Evolutionary conservation across 1,284 basidiomycete species (phyloP).

Genomic region (Leccinum subrobustum): DNA sequence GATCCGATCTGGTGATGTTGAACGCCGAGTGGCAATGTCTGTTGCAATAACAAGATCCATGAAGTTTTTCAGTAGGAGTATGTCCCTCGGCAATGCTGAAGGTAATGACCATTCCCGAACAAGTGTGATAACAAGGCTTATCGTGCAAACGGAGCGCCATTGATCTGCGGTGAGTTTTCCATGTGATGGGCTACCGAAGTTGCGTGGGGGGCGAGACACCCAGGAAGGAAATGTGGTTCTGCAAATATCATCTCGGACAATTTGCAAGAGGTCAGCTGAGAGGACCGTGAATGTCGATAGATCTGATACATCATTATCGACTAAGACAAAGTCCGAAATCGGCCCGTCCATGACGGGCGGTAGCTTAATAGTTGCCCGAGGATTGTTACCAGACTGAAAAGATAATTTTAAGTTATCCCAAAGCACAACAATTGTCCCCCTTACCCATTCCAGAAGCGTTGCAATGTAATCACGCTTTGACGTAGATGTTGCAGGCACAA

Average conservation of each 20-base stretch:
- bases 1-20: not conserved
- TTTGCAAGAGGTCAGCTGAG: not conserved
- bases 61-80: not conserved
- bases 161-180: not conserved
- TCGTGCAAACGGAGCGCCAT: not conserved
- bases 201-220: not conserved
- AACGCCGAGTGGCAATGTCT: not conserved
- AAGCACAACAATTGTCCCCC: not conserved
- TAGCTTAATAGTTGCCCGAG: not conserved
- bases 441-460: not conserved
- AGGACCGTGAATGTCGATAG: not conserved
- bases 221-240: not conserved
- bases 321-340: not conserved
- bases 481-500: not conserved
- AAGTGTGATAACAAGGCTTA: not conserved
- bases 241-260: not conserved
- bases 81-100: not conserved
- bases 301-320: not conserved
- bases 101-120: not conserved
- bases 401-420: not conserved
- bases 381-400: not conserved
- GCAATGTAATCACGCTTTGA: not conserved
- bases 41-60: not conserved
- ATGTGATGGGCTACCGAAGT: not conserved
- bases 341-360: not conserved